Conservation (phyloP, 495 filamentous ascomycete species). For the Talaromyces adpressus region DNA sequence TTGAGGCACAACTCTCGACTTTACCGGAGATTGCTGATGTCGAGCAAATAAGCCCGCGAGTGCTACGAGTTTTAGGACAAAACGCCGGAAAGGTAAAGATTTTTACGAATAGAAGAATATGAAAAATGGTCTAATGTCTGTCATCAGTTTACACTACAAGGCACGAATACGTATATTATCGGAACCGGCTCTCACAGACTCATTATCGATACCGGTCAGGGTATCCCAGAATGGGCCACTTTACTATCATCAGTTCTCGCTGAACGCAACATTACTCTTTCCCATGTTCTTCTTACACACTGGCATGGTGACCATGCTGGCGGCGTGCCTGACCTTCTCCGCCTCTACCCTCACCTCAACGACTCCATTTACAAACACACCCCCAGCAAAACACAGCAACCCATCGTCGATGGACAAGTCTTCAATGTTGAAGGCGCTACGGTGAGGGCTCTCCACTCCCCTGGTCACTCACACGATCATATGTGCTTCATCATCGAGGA, state of each 20-base stretch:
- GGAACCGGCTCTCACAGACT: conserved; percentile 56
- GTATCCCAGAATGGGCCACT: conserved; percentile 24
- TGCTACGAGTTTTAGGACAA: no score
- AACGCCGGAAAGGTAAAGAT: no score
- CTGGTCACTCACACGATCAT: conserved; percentile 38
- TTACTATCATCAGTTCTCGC: conserved; percentile 15
- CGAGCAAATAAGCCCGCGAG: no score
- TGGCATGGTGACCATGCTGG: conserved; percentile 76
- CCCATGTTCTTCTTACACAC: conserved; percentile 63
- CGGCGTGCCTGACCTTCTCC: conserved; percentile 57
- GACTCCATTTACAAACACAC: conserved; percentile 32
- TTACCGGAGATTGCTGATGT: no score
- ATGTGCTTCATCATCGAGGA: conserved; percentile 45
- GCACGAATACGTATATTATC: conserved; percentile 74
- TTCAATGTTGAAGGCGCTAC: conserved; percentile 35
- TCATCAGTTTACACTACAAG: conserved; percentile 35
- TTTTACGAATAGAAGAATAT: no score
- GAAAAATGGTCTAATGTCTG: background rate
- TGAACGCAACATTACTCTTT: conserved; percentile 39
- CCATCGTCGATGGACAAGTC: conserved; percentile 30
- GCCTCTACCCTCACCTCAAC: conserved; percentile 38
- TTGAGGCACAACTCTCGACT: no score
- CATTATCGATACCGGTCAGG: conserved; percentile 65
- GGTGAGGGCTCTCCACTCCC: conserved; percentile 29
- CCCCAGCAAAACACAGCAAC: conserved; percentile 38